Evolutionary conservation across 257 asterid species (phyloP), one percentile per base, ranked within the genome.

Genomic region (Ballota nigra): DNA sequence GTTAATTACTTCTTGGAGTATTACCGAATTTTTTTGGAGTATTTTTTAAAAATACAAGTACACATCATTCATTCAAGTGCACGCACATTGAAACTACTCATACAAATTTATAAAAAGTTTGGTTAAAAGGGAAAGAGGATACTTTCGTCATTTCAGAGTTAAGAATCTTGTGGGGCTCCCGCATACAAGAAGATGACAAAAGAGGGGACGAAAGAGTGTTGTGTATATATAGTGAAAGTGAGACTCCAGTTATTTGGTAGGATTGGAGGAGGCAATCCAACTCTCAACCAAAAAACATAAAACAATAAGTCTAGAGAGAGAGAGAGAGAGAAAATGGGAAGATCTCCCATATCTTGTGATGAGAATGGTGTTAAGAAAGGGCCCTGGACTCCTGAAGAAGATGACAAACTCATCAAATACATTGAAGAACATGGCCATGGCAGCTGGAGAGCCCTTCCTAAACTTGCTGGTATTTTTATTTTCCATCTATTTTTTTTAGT

Each of bases 321-420:
- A 13, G 52, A 65, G 72, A 57, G 58, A 56, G 57, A 63, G 56
- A n/a, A 4, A 3, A 91, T 91, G 97, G 96, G 95, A 61, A 91
- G 95, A 75, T 83, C 90, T 18, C 96, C 97, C 20, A 62, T 86
- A 78, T 57, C 83, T 45, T 89, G 83, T 66, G 90, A 84, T 66
- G 96, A 89, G 47, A 83, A 79, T 75, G 92, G 90, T n/a, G 77
- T 91, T 71, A 91, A 91, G 84, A 91, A 91, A 83, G 97, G 97
- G n/a, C 97, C 97, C 0, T 91, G 97, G 97, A 91, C 97, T 74
- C 82, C 97, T 19, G 97, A 88, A 63, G 97, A 91, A 84, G 97
- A 91, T 60, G 89, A 91, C 34, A 85, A 78, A 45, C 97, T 91
- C 83, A 77, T 83, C 83, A 80, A 77, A 1, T 70, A 78, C 66